Percentiles rank a stretch among this genome's conserved stretches.
These are phyloP conservation scores for Aspergillus uvarum DNA, from an alignment of 2,329 filamentous ascomycete species.

Conservation along the genomic window DNA sequence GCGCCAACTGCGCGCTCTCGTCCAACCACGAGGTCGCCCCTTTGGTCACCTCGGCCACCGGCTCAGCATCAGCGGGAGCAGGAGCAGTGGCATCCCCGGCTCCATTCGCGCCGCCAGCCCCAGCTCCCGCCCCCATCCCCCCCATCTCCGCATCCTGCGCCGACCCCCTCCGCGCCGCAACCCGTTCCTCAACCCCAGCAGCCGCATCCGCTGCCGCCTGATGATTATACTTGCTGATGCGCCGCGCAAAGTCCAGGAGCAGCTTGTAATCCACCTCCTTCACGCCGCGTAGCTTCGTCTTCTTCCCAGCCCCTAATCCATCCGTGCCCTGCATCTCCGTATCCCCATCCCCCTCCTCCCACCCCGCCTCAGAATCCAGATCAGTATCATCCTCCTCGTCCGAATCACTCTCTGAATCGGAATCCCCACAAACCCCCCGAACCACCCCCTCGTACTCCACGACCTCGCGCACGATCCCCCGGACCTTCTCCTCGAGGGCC, in stretches of 20 bases:
- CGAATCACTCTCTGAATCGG: constrained; percentile 25
- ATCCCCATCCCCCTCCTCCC: neutral
- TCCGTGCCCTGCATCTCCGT: constrained; percentile 14
- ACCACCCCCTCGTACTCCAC: constrained; percentile 44
- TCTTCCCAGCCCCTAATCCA: too few species aligned
- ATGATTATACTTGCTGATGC: constrained; percentile 50
- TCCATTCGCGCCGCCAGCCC: constrained; percentile 35
- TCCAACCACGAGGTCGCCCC: constrained; percentile 44
- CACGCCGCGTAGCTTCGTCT: constrained; percentile 14
- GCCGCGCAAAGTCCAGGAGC: constrained; percentile 46
- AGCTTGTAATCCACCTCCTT: constrained; percentile 46
- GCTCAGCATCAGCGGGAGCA: constrained; percentile 16
- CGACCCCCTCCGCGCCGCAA: constrained; percentile 19
- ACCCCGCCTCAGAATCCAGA: too few species aligned
- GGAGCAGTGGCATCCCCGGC: constrained; percentile 3
- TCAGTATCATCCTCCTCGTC: constrained; percentile 14
- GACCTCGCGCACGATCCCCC: constrained; percentile 42
- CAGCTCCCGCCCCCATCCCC: constrained; percentile 29
- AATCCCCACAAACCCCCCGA: constrained; percentile 31
- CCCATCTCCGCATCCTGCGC: constrained; percentile 37
- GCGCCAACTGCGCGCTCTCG: constrained; percentile 41
- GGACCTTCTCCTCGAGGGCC: constrained; percentile 41
- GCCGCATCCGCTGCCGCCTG: constrained; percentile 46
- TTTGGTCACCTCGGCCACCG: constrained; percentile 41
- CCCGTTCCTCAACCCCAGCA: constrained; percentile 23